Evolutionary conservation across 1,284 basidiomycete genomes (phyloP), one percentile per base, ranked within the genome.

Genomic region (Fistulina hepatica): DNA sequence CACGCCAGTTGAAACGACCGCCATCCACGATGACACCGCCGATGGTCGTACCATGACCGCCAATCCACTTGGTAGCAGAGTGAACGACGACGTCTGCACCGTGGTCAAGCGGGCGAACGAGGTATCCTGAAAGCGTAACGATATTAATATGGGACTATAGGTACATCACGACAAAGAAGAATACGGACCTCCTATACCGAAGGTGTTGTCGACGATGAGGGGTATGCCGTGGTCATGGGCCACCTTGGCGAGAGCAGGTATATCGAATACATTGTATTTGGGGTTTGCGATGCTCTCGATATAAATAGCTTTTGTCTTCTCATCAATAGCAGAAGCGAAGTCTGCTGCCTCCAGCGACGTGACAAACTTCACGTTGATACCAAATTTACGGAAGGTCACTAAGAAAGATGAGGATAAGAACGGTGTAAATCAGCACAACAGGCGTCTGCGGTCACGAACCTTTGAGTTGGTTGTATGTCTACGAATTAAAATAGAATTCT

Each of bases 1-100:
- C 65, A 10, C 70, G 60, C 89, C 89, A 94, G 66, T 93, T 76
- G 51, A 92, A 92, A 49, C 83, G 90, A 38, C 88, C 77, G 73
- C 40, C 7, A 2, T 32, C 21, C 38, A 92, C 56, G 44, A 93
- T 66, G 15, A 91, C 77, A 42, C 90, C 90, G 5, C 70, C 88
- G 36, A 93, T 88, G 19, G 85, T 89, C 2, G 81, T 92, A 41
- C 89, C 88, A 54, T 90, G 89, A 0, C 89, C 86, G 21, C 86
- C 82, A 36, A 92, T 89, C 89, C 89, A 92, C 56, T 93, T 92
- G 3, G 88, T 91, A 1, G 86, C 85, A 42, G 79, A 83, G 61
- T 91, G 82, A 6, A 89, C 81, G 43, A 92, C 70, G 41, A 93
- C 84, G 52, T 93, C 81, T 30, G 85, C 88, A 19, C 89, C 89